Evolutionary conservation across 1,139 yeast genomes (phyloP).

Genomic region (Candida sojae): DNA sequence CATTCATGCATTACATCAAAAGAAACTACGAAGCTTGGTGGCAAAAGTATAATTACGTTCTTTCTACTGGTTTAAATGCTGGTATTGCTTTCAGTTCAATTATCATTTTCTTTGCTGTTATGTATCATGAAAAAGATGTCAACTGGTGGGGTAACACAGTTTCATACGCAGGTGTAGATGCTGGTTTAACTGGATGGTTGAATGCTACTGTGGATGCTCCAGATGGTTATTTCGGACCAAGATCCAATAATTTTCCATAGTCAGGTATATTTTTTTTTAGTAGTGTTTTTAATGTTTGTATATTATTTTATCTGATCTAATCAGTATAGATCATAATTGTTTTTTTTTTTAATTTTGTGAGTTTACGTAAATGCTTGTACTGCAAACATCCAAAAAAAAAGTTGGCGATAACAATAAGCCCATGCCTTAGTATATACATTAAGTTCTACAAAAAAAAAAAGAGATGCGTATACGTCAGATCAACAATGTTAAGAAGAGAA

Average conservation of each 20-base stretch:
- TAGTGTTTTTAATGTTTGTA: neutral
- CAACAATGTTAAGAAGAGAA: too few relatives aligned
- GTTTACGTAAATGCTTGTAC: too few relatives aligned
- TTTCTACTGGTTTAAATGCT: slow-evolving; percentile 51
- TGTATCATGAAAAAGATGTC: slow-evolving; percentile 37
- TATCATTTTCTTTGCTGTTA: slow-evolving; percentile 55
- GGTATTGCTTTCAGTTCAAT: slow-evolving; percentile 54
- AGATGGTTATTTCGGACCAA: slow-evolving; percentile 51
- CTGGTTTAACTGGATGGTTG: slow-evolving; percentile 25
- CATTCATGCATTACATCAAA: slow-evolving; percentile 49
- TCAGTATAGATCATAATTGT: too few relatives aligned
- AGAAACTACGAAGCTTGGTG: slow-evolving; percentile 50
- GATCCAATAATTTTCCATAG: slow-evolving; percentile 37
- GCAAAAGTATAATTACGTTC: slow-evolving; percentile 57
- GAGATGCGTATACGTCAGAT: too few relatives aligned
- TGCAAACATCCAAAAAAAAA: too few relatives aligned
- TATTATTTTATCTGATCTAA: too few relatives aligned
- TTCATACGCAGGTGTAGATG: slow-evolving; percentile 41
- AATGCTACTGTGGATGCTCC: slow-evolving; percentile 27
- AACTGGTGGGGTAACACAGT: slow-evolving; percentile 64
- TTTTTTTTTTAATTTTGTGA: too few relatives aligned
- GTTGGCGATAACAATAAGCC: too few relatives aligned
- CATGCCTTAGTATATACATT: too few relatives aligned
- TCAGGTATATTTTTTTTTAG: neutral
- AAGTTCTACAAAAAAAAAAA: too few relatives aligned